A percentile compares a stretch with the other conserved stretches of the same genome.
Evolutionary conservation across 1,284 basidiomycete genomes (phyloP).

Genomic region (Naganishia albida): DNA sequence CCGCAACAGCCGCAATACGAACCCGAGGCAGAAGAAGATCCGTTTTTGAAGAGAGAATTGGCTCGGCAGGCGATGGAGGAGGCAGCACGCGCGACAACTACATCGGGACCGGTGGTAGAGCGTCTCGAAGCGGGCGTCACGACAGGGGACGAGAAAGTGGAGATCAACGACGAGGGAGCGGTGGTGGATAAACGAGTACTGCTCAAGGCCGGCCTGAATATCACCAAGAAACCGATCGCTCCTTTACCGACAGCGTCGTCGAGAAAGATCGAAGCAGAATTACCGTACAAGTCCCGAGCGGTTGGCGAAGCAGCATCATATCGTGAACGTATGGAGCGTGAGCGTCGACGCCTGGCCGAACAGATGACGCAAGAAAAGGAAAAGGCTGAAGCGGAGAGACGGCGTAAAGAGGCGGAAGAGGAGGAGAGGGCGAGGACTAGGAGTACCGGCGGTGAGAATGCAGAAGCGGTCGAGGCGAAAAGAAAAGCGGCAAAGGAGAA

Average conservation of each 20-base stretch:
- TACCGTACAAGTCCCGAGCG: constrained; percentile 60
- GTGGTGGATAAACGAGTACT: constrained; percentile 95
- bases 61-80: constrained; percentile 28
- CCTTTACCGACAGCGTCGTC: constrained; percentile 37
- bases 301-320: constrained; percentile 76
- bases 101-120: constrained; percentile 30
- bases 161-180: constrained; percentile 95
- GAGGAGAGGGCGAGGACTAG: constrained; percentile 53
- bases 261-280: constrained; percentile 28
- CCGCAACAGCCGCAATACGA: constrained; percentile 37
- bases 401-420: constrained; percentile 57
- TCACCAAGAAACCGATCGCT: constrained; percentile 57
- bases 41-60: constrained; percentile 57
- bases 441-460: constrained; percentile 54
- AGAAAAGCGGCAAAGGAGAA: constrained; percentile 72
- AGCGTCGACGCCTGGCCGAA: constrained; percentile 68
- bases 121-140: constrained; percentile 32
- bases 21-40: constrained; percentile 58
- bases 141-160: constrained; percentile 74
- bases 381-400: constrained; percentile 60
- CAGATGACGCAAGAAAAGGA: constrained; percentile 73
- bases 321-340: constrained; percentile 75
- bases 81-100: constrained; percentile 24
- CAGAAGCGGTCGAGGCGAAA: constrained; percentile 60
- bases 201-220: constrained; percentile 86